These are phyloP conservation scores for Naganishia sp. DNA, from an alignment of 1,284 basidiomycete species.

Conservation along the genomic window DNA sequence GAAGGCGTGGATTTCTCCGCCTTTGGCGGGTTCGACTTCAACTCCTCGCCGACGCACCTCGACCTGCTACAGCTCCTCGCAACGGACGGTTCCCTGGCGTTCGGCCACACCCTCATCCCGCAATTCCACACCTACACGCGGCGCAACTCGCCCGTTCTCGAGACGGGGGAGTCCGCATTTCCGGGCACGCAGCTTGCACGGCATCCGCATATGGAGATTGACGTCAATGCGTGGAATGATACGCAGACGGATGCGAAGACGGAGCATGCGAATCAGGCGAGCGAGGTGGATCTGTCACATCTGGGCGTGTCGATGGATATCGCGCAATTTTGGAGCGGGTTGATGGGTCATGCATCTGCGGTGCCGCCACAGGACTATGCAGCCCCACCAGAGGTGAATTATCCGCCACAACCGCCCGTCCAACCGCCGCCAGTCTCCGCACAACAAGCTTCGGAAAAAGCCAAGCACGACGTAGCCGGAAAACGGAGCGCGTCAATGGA, in stretches of 20 bases:
- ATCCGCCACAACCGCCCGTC: background rate
- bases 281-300: conserved; percentile 5
- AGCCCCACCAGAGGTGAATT: background rate
- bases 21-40: conserved; percentile 15
- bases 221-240: conserved; percentile 18
- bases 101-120: conserved; percentile 29
- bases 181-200: conserved; percentile 13
- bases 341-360: conserved; percentile 13
- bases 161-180: conserved; percentile 24
- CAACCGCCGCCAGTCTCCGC: background rate
- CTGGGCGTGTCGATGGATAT: conserved; percentile 24
- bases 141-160: conserved; percentile 16
- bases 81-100: conserved; percentile 26
- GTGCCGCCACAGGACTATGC: background rate
- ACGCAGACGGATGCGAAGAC: no score
- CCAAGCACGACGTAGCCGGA: background rate
- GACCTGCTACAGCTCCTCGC: conserved; percentile 30
- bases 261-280: background rate
- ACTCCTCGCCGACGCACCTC: conserved; percentile 20
- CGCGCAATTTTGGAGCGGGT: conserved; percentile 20
- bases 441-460: background rate
- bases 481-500: conserved; percentile 12
- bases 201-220: conserved; percentile 27
- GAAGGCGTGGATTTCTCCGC: conserved; percentile 22
- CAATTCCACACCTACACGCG: conserved; percentile 26